These are phyloP conservation scores for Epicoccum sorghinum DNA, from an alignment of 2,329 filamentous ascomycete species.

Conservation along the genomic window DNA sequence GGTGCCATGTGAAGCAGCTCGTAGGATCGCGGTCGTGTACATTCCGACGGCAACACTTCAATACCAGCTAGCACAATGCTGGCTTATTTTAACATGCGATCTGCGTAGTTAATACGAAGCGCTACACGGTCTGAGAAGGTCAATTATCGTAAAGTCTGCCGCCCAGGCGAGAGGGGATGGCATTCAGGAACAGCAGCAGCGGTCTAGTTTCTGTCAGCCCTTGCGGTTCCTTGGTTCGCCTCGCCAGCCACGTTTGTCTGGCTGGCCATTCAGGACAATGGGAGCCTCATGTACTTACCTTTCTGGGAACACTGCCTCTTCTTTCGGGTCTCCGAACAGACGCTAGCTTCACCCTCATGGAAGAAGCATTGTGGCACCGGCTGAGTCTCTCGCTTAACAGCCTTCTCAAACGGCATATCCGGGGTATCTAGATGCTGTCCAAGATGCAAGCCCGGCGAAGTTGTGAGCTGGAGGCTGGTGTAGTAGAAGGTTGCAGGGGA, in stretches of 20 bases:
- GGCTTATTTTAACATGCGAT: background rate
- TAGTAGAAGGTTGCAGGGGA: background rate
- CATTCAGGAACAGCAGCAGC: background rate
- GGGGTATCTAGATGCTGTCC: conserved; percentile 6
- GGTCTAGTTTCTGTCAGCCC: background rate
- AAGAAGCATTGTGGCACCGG: background rate
- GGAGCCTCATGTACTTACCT: background rate
- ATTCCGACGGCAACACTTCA: background rate
- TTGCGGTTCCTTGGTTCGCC: background rate
- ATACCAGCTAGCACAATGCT: background rate
- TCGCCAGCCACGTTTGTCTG: background rate
- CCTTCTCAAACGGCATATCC: background rate
- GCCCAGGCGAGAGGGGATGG: background rate
- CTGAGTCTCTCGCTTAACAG: background rate
- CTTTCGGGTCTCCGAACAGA: background rate
- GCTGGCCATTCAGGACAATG: conserved; percentile 1
- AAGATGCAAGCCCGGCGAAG: conserved; percentile 6
- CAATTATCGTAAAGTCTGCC: background rate
- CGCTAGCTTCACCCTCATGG: background rate
- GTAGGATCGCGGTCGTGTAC: background rate
- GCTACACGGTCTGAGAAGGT: background rate
- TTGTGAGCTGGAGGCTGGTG: conserved; percentile 8
- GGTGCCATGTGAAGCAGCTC: background rate
- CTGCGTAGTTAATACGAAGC: background rate
- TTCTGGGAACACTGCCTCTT: background rate